Base-by-base conservation (phyloP, 202 grass and related monocot species). In the Panicum virgatum region DNA sequence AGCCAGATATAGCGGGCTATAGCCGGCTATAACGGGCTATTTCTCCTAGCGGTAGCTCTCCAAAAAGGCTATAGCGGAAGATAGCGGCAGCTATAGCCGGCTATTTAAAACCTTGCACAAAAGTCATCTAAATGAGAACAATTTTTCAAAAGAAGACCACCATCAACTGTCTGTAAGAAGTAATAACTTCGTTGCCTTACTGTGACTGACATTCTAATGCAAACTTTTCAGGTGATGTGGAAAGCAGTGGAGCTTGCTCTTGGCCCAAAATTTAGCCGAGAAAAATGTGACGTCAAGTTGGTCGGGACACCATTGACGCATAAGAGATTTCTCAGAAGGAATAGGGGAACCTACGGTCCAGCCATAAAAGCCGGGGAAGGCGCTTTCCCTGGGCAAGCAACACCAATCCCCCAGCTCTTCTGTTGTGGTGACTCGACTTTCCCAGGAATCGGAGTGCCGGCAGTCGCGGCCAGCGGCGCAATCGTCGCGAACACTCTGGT, bases 381-480 rank as follows among this genome's bases (percentile, higher is more conserved):
- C 39, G 88, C 92, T 26, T 98, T 98, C 84, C 96, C 92, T 1
- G 96, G 96, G 63, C 96, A 98, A 60, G 80, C 92, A 66, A 98
- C 96, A 45, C 90, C 90, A 7, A 85, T 98, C 29, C 92, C 87
- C 30, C 92, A 93, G 79, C 87, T 98, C 12, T 98, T 96, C 77
- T 98, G 96, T 87, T 98, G 96, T 6, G 96, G 96, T 10, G 92
- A 98, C 76, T 96, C 96, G 2, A 96, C 96, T 58, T 98, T 98
- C 50, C 96, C 96, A 8, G 96, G 96, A 65, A 98, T 98, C 3
- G 96, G 96, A 38, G 92, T 98, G n/a, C 96, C 89, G 3, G 96
- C 96, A 13, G 96, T 98, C 10, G 96, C 96, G 0, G 96, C 96
- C 18, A 93, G 96, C 3, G 92, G 96, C 10, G 96, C 96, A 19